Evolutionary conservation across 108 stramenopile species (phyloP), one percentile per base, ranked within the genome.

Genomic region (Skeletonema tropicum): DNA sequence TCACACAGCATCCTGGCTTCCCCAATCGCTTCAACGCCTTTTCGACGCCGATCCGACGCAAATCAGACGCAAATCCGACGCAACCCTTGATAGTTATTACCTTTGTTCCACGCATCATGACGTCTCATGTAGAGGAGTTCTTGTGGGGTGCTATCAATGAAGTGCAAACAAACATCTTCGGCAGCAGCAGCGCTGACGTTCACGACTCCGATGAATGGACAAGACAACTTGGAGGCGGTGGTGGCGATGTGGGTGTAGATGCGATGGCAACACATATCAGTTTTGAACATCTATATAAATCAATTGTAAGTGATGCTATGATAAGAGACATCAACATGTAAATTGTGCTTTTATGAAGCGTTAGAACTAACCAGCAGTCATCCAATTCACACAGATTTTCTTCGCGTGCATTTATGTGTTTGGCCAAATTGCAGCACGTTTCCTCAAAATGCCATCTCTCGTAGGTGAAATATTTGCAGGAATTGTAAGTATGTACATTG

Each of bases 391-490:
- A 23, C 52, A 55, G 52, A 83, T 90, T 11, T 93, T 89, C 76
- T 64, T 93, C 14, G 78, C 86, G 12, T 60, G 64, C 72, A 88
- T 93, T 49, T 93, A 90, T 57, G 73, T 80, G 6, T 66, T 41
- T 13, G 92, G 92, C 14, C 73, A 78, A 45, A 32, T 90, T 15
- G 85, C 86, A 15, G 42, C 67, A 10, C 59, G 78, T 4, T 23
- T 89, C 11, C 59, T 91, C 23, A 79, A 68, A 45, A 92, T 90
- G 91, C 93, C 93, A n/a, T 66, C 74, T 31, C 76, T 94, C 31
- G 93, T 94, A 10, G 93, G 93, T 52, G 89, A 94, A 66, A 92
- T 94, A 48, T 70, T 87, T 59, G 82, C 59, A n/a, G 93, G 93
- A 35, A 90, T 94, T 42, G 26, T 29, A 29, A 29, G 26, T 29